Evolutionary conservation across 2,329 filamentous ascomycete genomes (phyloP).

Genomic region (Aspergillus ochraceoroseus): DNA sequence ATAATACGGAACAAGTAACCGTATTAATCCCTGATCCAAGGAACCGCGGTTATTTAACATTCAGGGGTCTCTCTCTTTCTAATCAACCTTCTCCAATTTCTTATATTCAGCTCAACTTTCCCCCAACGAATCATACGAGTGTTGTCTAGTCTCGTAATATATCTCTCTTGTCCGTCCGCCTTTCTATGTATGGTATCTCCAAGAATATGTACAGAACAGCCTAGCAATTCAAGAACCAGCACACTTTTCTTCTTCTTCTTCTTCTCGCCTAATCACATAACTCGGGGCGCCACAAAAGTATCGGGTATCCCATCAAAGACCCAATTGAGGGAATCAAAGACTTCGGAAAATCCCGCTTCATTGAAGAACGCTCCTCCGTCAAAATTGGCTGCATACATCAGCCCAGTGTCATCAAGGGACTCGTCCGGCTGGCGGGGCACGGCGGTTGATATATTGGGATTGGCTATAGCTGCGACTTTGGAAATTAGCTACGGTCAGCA

Average conservation of each 20-base stretch:
- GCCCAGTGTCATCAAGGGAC: conserved; percentile 28
- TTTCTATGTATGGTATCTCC: no score
- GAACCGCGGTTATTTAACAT: background rate
- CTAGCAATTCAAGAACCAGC: background rate
- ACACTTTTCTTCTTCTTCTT: background rate
- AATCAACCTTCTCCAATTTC: no score
- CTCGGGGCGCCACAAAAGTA: conserved; percentile 43
- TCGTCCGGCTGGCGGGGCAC: conserved; percentile 29
- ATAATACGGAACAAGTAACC: no score
- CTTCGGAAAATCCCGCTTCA: conserved; percentile 57
- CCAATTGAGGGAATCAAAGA: conserved; percentile 89
- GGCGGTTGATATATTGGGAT: conserved; percentile 35
- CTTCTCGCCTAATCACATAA: conserved; percentile 25
- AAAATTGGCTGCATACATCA: conserved; percentile 35
- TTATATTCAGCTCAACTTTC: background rate
- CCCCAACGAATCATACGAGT: background rate
- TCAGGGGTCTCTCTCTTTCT: no score
- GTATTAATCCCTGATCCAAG: no score
- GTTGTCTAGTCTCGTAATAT: no score
- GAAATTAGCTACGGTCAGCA: background rate
- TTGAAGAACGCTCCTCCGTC: conserved; percentile 37
- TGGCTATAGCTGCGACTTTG: conserved; percentile 24
- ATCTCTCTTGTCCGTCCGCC: no score
- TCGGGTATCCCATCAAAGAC: conserved; percentile 80
- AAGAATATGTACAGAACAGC: conserved; percentile 2